Conservation (phyloP, 2,329 filamentous ascomycete genomes). For the Cladophialophora immunda region DNA sequence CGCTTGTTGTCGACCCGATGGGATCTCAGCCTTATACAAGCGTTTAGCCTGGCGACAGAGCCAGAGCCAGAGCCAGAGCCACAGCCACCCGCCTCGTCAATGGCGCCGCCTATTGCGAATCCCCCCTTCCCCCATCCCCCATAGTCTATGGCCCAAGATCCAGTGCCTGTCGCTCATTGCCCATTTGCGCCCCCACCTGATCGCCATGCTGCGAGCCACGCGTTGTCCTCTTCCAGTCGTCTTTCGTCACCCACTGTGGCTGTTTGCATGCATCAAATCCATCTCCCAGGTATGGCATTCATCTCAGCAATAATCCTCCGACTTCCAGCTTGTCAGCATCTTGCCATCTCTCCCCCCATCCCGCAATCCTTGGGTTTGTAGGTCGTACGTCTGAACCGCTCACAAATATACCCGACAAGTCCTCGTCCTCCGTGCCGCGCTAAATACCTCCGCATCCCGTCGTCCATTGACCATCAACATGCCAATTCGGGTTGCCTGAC, state of each 20-base stretch:
- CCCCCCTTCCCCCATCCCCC: no score
- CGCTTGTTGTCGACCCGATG: neutral
- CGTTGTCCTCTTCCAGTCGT: neutral
- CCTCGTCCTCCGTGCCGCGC: neutral
- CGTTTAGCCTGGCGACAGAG: neutral
- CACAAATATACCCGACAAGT: constrained; percentile 7
- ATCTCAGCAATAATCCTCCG: neutral
- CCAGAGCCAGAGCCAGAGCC: no score
- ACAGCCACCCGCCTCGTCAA: neutral
- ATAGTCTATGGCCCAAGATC: no score
- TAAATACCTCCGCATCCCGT: constrained; percentile 4
- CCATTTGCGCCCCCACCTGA: no score
- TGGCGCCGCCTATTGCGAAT: neutral
- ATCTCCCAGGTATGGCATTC: constrained; percentile 6
- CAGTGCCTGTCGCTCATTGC: neutral
- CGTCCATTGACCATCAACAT: neutral
- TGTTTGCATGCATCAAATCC: neutral
- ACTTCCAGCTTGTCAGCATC: neutral
- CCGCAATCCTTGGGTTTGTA: neutral
- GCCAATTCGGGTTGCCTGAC: constrained; percentile 17
- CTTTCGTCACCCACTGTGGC: constrained; percentile 3
- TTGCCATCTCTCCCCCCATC: neutral
- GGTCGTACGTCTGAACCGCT: neutral
- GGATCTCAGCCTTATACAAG: neutral
- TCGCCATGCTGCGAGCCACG: no score